Evolutionary conservation across 495 filamentous ascomycete species (phyloP).

Genomic region (Lasiosphaeria miniovina): DNA sequence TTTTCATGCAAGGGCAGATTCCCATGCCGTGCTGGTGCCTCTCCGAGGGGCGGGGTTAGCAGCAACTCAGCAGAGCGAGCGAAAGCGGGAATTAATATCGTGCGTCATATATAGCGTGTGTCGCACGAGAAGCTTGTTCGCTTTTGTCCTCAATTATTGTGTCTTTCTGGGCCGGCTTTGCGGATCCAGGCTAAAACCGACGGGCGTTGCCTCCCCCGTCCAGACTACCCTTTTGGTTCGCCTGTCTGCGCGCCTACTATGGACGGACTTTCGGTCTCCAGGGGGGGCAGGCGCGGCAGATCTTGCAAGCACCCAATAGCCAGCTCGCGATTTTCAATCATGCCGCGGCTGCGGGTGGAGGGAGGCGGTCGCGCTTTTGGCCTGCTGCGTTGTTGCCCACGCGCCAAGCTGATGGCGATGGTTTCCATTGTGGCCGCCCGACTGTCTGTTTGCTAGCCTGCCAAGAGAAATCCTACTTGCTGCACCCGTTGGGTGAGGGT

Average conservation of each 20-base stretch:
- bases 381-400: no score
- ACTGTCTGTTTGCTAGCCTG: no score
- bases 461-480: no score
- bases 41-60: neutral
- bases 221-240: neutral
- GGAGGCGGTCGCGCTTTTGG: no score
- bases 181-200: constrained; percentile 1
- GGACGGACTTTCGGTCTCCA: neutral
- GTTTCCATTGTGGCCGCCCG: no score
- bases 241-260: neutral
- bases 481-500: no score
- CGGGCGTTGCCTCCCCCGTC: neutral
- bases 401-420: no score
- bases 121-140: neutral
- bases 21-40: neutral
- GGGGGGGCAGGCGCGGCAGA: neutral
- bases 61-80: neutral
- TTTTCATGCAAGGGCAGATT: constrained; percentile 1
- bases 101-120: neutral
- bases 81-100: neutral
- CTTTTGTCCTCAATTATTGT: no score
- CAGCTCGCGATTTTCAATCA: neutral
- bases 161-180: neutral
- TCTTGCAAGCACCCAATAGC: neutral
- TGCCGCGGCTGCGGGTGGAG: no score